phyloP scores from a whole-genome alignment of 2,329 filamentous ascomycete genomes.

The Sporothrix phasma region DNA sequence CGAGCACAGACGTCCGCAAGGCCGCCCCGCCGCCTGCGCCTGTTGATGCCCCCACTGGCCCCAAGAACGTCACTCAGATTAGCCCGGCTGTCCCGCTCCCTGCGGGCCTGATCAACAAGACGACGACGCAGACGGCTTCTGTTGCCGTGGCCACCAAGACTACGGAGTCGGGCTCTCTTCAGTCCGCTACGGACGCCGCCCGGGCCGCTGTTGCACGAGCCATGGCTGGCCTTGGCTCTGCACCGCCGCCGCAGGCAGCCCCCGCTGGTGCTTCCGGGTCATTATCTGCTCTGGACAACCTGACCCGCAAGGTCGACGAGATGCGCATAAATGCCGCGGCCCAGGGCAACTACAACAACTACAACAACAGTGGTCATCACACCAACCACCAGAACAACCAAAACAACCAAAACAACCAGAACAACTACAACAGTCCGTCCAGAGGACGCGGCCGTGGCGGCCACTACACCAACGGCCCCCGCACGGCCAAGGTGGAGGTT shows the following conservation, averaged over 20 bases:
- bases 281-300: conserved; percentile 51
- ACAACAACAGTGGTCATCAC: conserved; percentile 13
- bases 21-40: conserved; percentile 18
- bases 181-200: conserved; percentile 63
- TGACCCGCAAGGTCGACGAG: conserved; percentile 65
- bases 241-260: conserved; percentile 15
- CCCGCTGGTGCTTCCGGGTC: conserved; percentile 25
- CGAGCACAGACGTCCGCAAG: neutral
- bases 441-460: conserved; percentile 32
- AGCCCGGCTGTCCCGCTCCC: conserved; percentile 57
- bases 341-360: conserved; percentile 29
- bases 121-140: conserved; percentile 24
- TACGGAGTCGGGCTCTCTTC: conserved; percentile 30
- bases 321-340: conserved; percentile 56
- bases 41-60: neutral
- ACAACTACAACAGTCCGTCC: neutral
- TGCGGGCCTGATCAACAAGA: conserved; percentile 31
- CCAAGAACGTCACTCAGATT: conserved; percentile 42
- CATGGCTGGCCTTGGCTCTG: conserved; percentile 57
- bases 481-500: conserved; percentile 67
- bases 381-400: neutral
- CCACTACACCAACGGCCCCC: conserved; percentile 38
- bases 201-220: conserved; percentile 70
- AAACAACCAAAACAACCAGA: neutral
- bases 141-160: conserved; percentile 31